phyloP scores from a whole-genome alignment of 805 yeast genomes.

The Metschnikowia peoriensis region DNA sequence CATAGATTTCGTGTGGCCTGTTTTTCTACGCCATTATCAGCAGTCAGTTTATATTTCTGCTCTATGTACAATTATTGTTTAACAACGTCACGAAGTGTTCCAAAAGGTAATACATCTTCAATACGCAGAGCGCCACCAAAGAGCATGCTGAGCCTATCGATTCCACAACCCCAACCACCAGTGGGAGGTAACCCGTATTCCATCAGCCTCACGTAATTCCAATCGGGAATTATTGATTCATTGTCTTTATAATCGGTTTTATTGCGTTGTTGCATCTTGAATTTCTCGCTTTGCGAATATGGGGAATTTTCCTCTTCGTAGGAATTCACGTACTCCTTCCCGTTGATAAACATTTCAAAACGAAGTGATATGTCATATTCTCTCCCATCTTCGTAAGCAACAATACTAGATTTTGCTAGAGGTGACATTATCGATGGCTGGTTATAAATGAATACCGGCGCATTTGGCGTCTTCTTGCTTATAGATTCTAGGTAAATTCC shows the following conservation, averaged over 20 bases:
- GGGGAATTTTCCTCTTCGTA: slow-evolving; percentile 97
- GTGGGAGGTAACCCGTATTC: slow-evolving; percentile 97
- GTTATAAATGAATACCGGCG: slow-evolving; percentile 74
- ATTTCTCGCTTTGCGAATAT: slow-evolving; percentile 60
- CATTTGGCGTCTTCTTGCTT: slow-evolving; percentile 33
- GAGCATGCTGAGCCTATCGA: slow-evolving; percentile 84
- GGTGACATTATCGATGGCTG: slow-evolving; percentile 89
- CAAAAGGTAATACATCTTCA: slow-evolving; percentile 74
- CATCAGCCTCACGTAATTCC: slow-evolving; percentile 68
- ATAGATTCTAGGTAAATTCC: slow-evolving; percentile 62
- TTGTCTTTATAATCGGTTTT: slow-evolving; percentile 50
- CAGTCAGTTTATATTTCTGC: neutral
- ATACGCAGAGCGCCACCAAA: slow-evolving; percentile 64
- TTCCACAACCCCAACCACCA: slow-evolving; percentile 97
- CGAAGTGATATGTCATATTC: slow-evolving; percentile 54
- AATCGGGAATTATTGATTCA: slow-evolving; percentile 71
- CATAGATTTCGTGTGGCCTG: too few species aligned
- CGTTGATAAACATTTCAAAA: slow-evolving; percentile 80
- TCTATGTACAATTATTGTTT: slow-evolving; percentile 36
- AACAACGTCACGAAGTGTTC: slow-evolving; percentile 66
- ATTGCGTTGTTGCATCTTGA: slow-evolving; percentile 53
- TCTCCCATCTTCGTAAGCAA: slow-evolving; percentile 26
- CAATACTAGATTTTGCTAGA: slow-evolving; percentile 63
- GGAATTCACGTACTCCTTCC: slow-evolving; percentile 84
- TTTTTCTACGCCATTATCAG: neutral